Evolutionary conservation across 1,284 basidiomycete genomes (phyloP).

Genomic region (Ceratobasidium sp.): DNA sequence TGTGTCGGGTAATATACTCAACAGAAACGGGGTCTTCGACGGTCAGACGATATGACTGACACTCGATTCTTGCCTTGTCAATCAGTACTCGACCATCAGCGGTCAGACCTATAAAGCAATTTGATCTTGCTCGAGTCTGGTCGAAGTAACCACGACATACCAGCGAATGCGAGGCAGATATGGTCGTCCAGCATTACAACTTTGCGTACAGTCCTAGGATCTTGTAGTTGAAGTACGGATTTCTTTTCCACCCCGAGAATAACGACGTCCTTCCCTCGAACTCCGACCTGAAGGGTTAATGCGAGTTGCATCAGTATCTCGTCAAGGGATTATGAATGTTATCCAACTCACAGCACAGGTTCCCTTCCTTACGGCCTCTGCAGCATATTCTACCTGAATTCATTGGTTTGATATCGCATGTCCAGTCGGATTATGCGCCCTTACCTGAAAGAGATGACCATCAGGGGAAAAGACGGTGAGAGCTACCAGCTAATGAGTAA

Average conservation of each 20-base stretch:
- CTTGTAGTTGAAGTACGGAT: constrained; percentile 94
- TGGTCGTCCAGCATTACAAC: constrained; percentile 99
- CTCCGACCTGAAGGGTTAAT: constrained; percentile 73
- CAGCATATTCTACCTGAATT: constrained; percentile 92
- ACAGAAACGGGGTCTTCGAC: constrained; percentile 98
- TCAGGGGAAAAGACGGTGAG: constrained; percentile 95
- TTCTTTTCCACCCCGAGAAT: constrained; percentile 99
- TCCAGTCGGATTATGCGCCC: constrained; percentile 46
- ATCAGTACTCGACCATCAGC: constrained; percentile 98
- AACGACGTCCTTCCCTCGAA: constrained; percentile 92
- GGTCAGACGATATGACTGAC: constrained; percentile 94
- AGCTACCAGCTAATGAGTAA: constrained; percentile 55
- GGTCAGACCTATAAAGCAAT: constrained; percentile 72
- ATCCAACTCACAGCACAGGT: constrained; percentile 83
- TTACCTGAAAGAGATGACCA: constrained; percentile 89
- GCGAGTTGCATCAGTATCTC: constrained; percentile 4
- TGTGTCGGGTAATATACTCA: constrained; percentile 97
- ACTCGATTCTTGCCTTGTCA: constrained; percentile 97
- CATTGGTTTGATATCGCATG: constrained; percentile 42
- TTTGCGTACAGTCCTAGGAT: constrained; percentile 95
- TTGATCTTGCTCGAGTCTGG: not conserved
- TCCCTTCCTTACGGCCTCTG: constrained; percentile 95
- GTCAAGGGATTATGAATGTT: not conserved
- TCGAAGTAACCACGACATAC: constrained; percentile 56
- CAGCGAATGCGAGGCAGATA: constrained; percentile 95